Evolutionary conservation across 2,329 filamentous ascomycete genomes (phyloP).

Genomic region (Rhinocladiella mackenziei): DNA sequence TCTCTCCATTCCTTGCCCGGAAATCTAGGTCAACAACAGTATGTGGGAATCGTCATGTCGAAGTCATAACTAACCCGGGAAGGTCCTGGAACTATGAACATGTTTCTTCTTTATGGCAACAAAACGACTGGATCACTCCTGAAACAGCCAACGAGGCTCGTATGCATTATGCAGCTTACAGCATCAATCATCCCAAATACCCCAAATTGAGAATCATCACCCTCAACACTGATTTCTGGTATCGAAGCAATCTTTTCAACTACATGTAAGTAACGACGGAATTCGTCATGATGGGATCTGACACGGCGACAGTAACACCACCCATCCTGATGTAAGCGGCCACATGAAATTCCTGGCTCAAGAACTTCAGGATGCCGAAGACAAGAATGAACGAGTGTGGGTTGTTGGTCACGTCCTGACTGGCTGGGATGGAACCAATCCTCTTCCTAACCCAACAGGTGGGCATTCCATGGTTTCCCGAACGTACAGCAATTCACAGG

Average conservation of each 20-base stretch:
- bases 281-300: conserved; percentile 32
- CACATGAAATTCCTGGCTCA: conserved; percentile 49
- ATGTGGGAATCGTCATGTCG: not conserved
- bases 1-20: conserved; percentile 52
- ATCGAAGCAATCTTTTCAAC: conserved; percentile 43
- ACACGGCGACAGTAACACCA: conserved; percentile 50
- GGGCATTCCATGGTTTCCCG: conserved; percentile 37
- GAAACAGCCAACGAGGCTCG: conserved; percentile 46
- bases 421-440: conserved; percentile 55
- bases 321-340: conserved; percentile 49
- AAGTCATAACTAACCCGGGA: not conserved
- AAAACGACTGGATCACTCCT: conserved; percentile 53
- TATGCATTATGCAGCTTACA: conserved; percentile 55
- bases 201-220: conserved; percentile 52
- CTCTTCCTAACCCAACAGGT: conserved; percentile 51
- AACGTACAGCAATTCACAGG: not conserved
- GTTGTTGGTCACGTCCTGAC: conserved; percentile 53
- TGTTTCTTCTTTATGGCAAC: conserved; percentile 52
- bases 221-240: conserved; percentile 52
- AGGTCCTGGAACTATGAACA: conserved; percentile 56
- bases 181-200: conserved; percentile 47
- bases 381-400: conserved; percentile 52
- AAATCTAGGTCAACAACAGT: conserved; percentile 50
- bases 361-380: conserved; percentile 52
- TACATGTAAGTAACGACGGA: conserved; percentile 22